Conservation (phyloP, 306 rosid genomes). For the Vigna angularis region DNA sequence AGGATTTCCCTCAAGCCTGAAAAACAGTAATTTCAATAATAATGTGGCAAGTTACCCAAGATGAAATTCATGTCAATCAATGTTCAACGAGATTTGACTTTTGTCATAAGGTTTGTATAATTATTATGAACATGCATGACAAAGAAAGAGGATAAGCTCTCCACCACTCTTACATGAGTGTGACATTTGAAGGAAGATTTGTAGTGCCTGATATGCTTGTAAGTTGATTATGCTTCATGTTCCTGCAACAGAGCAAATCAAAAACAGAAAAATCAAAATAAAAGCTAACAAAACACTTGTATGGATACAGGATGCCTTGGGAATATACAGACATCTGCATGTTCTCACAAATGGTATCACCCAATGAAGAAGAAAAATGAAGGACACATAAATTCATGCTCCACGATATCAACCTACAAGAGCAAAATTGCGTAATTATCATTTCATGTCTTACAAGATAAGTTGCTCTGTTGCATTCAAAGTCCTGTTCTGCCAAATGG, state of each 20-base stretch:
- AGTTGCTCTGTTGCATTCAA: slow-evolving; percentile 49
- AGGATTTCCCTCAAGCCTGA: slow-evolving; percentile 95
- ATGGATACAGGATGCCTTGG: slow-evolving; percentile 18
- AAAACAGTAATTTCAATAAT: slow-evolving; percentile 28
- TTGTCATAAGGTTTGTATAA: background rate
- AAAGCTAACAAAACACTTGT: slow-evolving; percentile 4
- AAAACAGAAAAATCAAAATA: slow-evolving; percentile 1
- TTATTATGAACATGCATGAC: slow-evolving; percentile 20
- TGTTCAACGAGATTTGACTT: background rate
- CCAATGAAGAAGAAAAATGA: background rate
- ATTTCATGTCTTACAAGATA: slow-evolving; percentile 62
- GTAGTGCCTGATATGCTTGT: slow-evolving; percentile 61
- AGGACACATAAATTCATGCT: background rate
- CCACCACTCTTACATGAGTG: slow-evolving; percentile 59
- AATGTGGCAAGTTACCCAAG: slow-evolving; percentile 12
- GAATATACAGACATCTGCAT: background rate
- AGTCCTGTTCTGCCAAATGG: slow-evolving; percentile 69
- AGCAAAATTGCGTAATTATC: slow-evolving; percentile 9
- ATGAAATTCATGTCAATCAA: background rate
- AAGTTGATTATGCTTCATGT: slow-evolving; percentile 71
- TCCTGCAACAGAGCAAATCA: slow-evolving; percentile 59
- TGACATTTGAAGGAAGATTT: slow-evolving; percentile 67
- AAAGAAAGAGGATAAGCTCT: background rate
- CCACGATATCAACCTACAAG: slow-evolving; percentile 10
- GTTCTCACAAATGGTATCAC: background rate